Evolutionary conservation across 352 stramenopile genomes (phyloP), one percentile per base, ranked within the genome.

Genomic region (Saprolegnia parasitica): DNA sequence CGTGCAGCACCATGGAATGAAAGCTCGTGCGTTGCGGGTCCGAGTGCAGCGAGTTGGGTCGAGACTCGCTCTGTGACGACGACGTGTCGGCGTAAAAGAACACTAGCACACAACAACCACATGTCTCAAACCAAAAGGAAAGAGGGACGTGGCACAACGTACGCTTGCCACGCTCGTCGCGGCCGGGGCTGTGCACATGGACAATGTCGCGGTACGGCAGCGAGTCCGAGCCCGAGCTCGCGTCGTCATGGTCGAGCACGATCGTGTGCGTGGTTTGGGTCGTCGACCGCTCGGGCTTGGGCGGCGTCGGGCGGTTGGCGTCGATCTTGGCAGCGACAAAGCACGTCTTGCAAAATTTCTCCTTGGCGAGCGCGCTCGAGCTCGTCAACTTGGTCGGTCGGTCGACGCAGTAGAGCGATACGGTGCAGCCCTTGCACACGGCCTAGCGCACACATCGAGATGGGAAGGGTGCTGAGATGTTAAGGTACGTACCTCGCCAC

Each of bases 401-500:
- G 40, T 70, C 63, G n/a, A 70, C 54, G 37, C 63, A 70, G 26
- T 70, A 45, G 16, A 70, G 24, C 20, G 9, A 3, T 1, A 70
- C 42, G 18, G 63, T 39, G 54, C 63, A 70, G n/a, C 42, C n/a
- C 11, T 29, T 56, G 54, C 63, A 70, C 42, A 63, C 37, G 21
- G 63, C 32, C 63, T 70, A 52, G 32, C 29, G 29, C 29, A 50
- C 15, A 23, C 10, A 15, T 40, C 39, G 39, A 29, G 18, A 23
- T 23, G n/a, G 18, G 32, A 37, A 20, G 20, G 4, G 26, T n/a
- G 23, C 5, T 23, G 24, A 57, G 32, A 50, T 13, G 37, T 65
- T 18, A 16, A 13, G 9, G 50, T 35, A 58, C 24, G 20, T 45
- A 93, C 72, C 74, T 89, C 81, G 49, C 84, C 84, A 42, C 84